Conservation (phyloP, 495 filamentous ascomycete species). For the Penicillium waksmanii region DNA sequence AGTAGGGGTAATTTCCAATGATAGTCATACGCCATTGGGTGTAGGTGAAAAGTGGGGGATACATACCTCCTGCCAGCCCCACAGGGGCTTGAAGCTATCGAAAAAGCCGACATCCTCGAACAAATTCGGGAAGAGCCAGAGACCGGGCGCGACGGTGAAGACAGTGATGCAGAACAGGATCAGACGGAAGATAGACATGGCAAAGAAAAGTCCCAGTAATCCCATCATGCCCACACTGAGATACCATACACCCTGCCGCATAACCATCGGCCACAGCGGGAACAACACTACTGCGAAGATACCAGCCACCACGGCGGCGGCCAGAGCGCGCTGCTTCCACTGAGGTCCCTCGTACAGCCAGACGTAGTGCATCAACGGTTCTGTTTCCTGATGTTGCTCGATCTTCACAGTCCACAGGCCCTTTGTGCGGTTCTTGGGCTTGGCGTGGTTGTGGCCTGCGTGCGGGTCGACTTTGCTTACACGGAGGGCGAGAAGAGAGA, state of each 20-base stretch:
- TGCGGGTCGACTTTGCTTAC: slow-evolving; percentile 81
- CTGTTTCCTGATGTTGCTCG: slow-evolving; percentile 93
- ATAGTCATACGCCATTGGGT: not conserved
- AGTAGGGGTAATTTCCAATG: slow-evolving; percentile 1
- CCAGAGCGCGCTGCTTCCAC: slow-evolving; percentile 90
- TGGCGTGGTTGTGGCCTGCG: slow-evolving; percentile 72
- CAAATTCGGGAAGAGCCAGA: slow-evolving; percentile 97
- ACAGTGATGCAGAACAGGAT: slow-evolving; percentile 95
- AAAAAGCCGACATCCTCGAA: slow-evolving; percentile 99
- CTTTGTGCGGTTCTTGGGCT: slow-evolving; percentile 86
- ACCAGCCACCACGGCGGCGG: slow-evolving; percentile 73
- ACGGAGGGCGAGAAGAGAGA: slow-evolving; percentile 92
- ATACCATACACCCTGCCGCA: slow-evolving; percentile 96
- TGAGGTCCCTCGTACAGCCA: slow-evolving; percentile 96
- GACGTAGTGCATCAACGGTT: slow-evolving; percentile 90
- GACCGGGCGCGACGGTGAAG: slow-evolving; percentile 79
- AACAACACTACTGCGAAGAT: slow-evolving; percentile 92
- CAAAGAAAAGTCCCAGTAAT: slow-evolving; percentile 92
- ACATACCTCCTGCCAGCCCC: slow-evolving; percentile 96
- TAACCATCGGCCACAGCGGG: slow-evolving; percentile 90
- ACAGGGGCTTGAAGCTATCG: slow-evolving; percentile 93
- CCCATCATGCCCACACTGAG: slow-evolving; percentile 93
- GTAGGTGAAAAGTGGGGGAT: not conserved
- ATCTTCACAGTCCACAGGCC: slow-evolving; percentile 96
- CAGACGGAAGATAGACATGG: slow-evolving; percentile 93